Evolutionary conservation across 2,329 filamentous ascomycete genomes (phyloP), one percentile per base, ranked within the genome.

Genomic region (Alternaria dauci): DNA sequence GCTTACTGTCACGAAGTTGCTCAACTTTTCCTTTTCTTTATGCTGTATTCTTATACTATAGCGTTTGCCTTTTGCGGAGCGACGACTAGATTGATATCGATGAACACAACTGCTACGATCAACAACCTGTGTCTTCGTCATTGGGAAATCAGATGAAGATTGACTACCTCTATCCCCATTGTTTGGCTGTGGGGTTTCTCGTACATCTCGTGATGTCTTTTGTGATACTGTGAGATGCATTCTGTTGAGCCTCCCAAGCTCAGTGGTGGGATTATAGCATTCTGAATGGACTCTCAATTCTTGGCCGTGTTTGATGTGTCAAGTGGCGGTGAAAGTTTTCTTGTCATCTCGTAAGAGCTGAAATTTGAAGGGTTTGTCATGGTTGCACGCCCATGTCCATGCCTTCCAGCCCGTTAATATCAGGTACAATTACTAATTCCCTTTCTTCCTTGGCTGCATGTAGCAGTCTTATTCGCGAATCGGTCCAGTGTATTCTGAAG

Each of bases 31-130:
- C 46, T 25, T 48, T 50, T 38, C 20, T 36, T 8, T 36, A 26
- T 38, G 38, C 46, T 50, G 46, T 50, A 50, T 50, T 50, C 46
- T 50, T 50, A 50, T 38, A 36, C 46, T 30, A 50, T n/a, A 25
- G 46, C 30, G 46, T 50, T 50, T 20, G 26, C 32, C 43, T n/a
- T 20, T n/a, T 9, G 18, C 18, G 39, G 39, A 41, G 6, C 42
- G 25, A 50, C 30, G 16, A 50, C 23, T 50, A 38, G 30, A 36
- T 36, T 50, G 46, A 50, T 50, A 36, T 38, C 20, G 46, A 50
- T 26, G 46, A 50, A 38, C 20, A 38, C 38, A 26, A 25, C 32
- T 38, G 46, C 36, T 50, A 50, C 30, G 32, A 50, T 48, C 0
- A 26, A 4, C 20, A 26, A 14, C 20, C 9, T 50, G 46, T 26